Base-by-base conservation (phyloP, 148 eudicot species). In the Rhododendron williamsianum region DNA sequence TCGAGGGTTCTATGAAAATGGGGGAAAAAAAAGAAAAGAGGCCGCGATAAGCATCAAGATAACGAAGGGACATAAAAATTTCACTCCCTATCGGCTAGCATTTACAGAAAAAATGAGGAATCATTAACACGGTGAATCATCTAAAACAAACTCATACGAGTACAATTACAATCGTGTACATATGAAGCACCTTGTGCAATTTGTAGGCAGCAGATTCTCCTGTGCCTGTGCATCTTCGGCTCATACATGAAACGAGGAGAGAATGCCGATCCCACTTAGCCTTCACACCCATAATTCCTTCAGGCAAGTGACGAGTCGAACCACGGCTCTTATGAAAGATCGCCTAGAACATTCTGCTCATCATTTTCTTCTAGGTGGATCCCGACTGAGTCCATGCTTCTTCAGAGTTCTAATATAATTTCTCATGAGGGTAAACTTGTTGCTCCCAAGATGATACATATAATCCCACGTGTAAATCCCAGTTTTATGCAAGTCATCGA, bases 391-490 rank as follows among this genome's bases (percentile, higher is more conserved):
- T 79, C 93, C 93, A 82, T 95, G 94, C 72, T 92, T 97, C 93
- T 90, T 91, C 85, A 97, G 83, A 51, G 93, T 97, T 71, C 56
- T 87, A 86, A 97, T 76, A 83, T 97, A 97, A 63, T 91, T 88
- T 86, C 93, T 91, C 99, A 97, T 95, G 48, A 95, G 98, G 36
- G 92, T 58, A 80, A 93, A 95, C 89, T 97, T 97, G 90, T 93
- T 94, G 92, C 90, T 91, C 81, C 99, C 99, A 27, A 97, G 93
- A 91, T 95, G 91, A 89, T 94, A 88, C 16, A 95, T 88, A 83
- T 91, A 97, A 83, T 91, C 97, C 98, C 98, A 97, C 41, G 98
- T 95, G 84, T 91, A 97, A 84, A 95, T 95, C 87, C 99, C 99
- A 21, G 83, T 81, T 81, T 81, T 81, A 36, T 81, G 83, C 49